Evolutionary conservation across 1,284 basidiomycete genomes (phyloP), one percentile per base, ranked within the genome.

Genomic region (Fomitopsis palustris): DNA sequence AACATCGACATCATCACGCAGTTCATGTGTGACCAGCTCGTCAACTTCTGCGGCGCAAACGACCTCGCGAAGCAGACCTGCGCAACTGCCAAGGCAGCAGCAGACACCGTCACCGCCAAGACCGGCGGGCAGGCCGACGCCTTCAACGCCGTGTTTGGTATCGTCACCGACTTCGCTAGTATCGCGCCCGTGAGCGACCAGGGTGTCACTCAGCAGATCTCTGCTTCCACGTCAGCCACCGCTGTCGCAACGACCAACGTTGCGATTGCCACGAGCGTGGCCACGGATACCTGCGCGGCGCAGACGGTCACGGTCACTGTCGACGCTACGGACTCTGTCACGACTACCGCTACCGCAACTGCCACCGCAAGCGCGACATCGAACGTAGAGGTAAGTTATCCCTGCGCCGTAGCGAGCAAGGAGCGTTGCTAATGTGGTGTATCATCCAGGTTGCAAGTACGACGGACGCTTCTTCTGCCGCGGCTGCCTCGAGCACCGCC

Each of bases 21-120:
- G 64, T 76, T 81, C 64, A 82, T 86, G 39, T 87, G 84, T 62
- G 81, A 84, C 67, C 75, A 74, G 3, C 69, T 87, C 59, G 75
- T 72, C 25, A 83, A 81, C 74, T 66, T 71, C 1, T 87, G 84
- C 65, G 73, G 71, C 3, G 84, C 83, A 9, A 79, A 86, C 64
- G 71, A 74, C 49, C 79, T 80, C 21, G 83, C 83, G 1, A 78
- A 81, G 65, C 75, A 69, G 31, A 81, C 79, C 29, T 85, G 84
- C 61, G 69, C 69, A 31, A 68, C 62, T 7, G 82, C 82, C 4
- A 55, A 64, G 27, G 64, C 77, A 39, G 82, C 83, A 55, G 81
- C 81, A 0, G 66, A 72, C 61, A 70, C 77, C 39, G 74, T 69
- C 17, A 64, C 80, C 6, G 68, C 73, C 2, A 77, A 77, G 66